Conservation (phyloP, 768 basidiomycete genomes). For the Leccinum barrowsii region DNA sequence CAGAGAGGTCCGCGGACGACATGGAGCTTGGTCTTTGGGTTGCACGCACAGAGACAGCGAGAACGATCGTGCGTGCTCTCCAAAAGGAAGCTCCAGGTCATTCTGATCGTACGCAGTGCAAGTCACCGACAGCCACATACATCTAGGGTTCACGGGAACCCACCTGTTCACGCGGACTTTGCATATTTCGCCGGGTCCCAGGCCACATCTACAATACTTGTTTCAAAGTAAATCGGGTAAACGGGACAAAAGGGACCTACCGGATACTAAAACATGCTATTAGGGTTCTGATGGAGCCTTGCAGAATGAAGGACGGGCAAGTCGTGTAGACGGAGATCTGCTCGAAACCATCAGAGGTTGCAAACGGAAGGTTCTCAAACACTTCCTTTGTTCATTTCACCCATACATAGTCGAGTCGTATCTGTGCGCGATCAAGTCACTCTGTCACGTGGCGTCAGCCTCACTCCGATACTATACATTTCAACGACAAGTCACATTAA, state of each 20-base stretch:
- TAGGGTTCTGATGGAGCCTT: neutral
- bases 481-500: conserved; percentile 17
- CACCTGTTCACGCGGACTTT: conserved; percentile 9
- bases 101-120: conserved; percentile 5
- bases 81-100: conserved; percentile 9
- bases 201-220: conserved; percentile 3
- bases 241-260: neutral
- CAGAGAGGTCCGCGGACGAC: conserved; percentile 21
- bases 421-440: neutral
- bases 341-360: neutral
- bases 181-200: neutral
- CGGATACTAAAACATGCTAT: conserved; percentile 2
- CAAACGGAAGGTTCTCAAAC: neutral
- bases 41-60: conserved; percentile 5
- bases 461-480: neutral
- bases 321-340: conserved; percentile 16
- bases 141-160: neutral
- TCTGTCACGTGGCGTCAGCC: conserved; percentile 8
- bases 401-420: neutral
- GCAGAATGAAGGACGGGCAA: neutral
- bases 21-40: conserved; percentile 17
- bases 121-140: conserved; percentile 1
- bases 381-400: neutral
- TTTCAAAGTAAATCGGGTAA: neutral
- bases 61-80: conserved; percentile 11